Evolutionary conservation across 352 stramenopile genomes (phyloP).

Genomic region (Pythium apleroticum): DNA sequence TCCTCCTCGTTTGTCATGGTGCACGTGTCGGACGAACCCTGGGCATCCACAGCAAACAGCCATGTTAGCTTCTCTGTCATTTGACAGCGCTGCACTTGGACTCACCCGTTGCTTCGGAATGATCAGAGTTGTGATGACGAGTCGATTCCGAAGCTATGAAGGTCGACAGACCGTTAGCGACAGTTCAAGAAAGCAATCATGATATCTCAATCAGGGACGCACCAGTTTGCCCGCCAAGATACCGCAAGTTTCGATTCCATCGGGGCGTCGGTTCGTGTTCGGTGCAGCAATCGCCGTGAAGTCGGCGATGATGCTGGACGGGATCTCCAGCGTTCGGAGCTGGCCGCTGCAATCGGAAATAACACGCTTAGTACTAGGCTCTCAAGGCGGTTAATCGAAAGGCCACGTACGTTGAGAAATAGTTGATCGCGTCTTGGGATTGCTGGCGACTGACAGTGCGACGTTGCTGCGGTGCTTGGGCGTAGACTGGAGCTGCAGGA

Average conservation of each 20-base stretch:
- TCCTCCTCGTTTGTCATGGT: constrained; percentile 88
- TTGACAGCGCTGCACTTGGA: too few species aligned
- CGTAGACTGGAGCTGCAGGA: neutral
- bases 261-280: constrained; percentile 69
- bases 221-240: constrained; percentile 85
- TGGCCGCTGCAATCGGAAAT: constrained; percentile 37
- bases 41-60: neutral
- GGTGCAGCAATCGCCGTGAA: constrained; percentile 79
- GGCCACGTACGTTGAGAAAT: constrained; percentile 52
- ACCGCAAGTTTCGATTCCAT: constrained; percentile 90
- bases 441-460: constrained; percentile 42
- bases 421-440: constrained; percentile 57
- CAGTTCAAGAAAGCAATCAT: too few species aligned
- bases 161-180: neutral
- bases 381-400: neutral
- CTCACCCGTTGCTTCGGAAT: constrained; percentile 85
- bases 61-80: too few species aligned
- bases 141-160: constrained; percentile 44
- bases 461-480: constrained; percentile 10
- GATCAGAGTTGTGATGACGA: constrained; percentile 83
- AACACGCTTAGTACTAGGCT: neutral
- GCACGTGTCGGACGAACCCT: constrained; percentile 86
- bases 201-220: constrained; percentile 11
- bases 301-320: constrained; percentile 62
- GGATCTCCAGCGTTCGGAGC: constrained; percentile 69